Base-by-base conservation (phyloP, 164 flowering plant genomes). In the Aristolochia californica region DNA sequence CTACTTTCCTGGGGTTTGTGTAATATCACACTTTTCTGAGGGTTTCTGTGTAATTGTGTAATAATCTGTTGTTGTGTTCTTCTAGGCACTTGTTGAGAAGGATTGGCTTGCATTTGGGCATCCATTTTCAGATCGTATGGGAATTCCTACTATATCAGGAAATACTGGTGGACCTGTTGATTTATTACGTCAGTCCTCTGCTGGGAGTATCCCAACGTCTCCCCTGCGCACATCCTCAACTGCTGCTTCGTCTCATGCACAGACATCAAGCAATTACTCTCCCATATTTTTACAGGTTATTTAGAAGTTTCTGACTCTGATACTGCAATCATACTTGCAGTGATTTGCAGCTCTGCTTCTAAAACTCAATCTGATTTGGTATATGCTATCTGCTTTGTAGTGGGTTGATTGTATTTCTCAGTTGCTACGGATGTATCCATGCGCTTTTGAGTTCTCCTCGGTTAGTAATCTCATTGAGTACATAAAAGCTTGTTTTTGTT, bases 31-130 rank as follows among this genome's bases (percentile, higher is more conserved):
- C 7, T 34, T 28, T 28, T 28, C 10, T 34, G 40, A 5, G 40
- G 40, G 40, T 34, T 34, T 34, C 40, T 34, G 1, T 8, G 10
- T 34, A 34, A 34, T 34, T 7, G 7, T 8, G 10, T 34, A 28
- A 2, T 7, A 28, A 11, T 52, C 13, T 52, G 30, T 60, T 53
- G 45, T 15, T 23, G 28, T 25, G 24, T 27, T 20, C 26, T 49
- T 62, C 27, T 79, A 94, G 99, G 99, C 93, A 48, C 97, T 94
- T 43, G 80, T 90, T 47, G 99, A 94, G 62, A 94, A 94, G 64
- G 99, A 94, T 65, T 94, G 99, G 99, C 88, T 90, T 68, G 85
- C 97, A 61, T 94, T 90, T 78, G 97, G 99, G 40, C 99, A 94
- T 79, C 97, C 99, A 61, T 94, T 90, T 83, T 62, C 95, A 14